A percentile compares a stretch with the other conserved stretches of the same genome.
Conservation (phyloP, 768 basidiomycete genomes). For the Lactarius akahatsu region DNA sequence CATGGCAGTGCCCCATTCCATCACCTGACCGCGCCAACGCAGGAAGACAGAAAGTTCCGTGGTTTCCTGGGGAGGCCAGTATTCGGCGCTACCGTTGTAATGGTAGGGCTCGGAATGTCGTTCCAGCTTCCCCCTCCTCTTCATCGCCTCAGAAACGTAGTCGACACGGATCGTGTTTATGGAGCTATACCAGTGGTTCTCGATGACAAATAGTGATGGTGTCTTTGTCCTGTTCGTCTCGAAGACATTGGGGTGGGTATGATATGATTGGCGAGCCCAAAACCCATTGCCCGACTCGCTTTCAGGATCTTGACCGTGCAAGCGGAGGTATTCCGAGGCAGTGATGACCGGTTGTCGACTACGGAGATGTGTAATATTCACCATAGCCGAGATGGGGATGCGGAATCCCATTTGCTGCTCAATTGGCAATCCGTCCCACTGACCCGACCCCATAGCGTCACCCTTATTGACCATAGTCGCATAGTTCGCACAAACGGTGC, state of each 20-base stretch:
- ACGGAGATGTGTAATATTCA: constrained; percentile 45
- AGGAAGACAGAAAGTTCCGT: constrained; percentile 16
- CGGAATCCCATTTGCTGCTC: constrained; percentile 40
- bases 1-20: constrained; percentile 16
- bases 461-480: constrained; percentile 46
- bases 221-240: constrained; percentile 25
- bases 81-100: constrained; percentile 21
- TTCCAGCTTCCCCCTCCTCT: constrained; percentile 37
- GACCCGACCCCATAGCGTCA: constrained; percentile 42
- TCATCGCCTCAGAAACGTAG: constrained; percentile 36
- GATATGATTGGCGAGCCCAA: constrained; percentile 40
- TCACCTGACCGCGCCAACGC: background rate
- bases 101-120: constrained; percentile 21
- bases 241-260: constrained; percentile 34
- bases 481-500: constrained; percentile 41
- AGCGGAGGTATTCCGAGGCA: constrained; percentile 43
- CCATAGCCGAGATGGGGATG: constrained; percentile 41
- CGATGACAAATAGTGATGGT: constrained; percentile 38
- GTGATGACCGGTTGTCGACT: constrained; percentile 41
- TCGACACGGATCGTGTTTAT: constrained; percentile 40
- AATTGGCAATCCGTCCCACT: constrained; percentile 43
- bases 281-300: constrained; percentile 41
- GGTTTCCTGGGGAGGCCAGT: constrained; percentile 10
- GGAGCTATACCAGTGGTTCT: constrained; percentile 45
- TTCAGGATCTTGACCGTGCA: constrained; percentile 39